These are phyloP conservation scores for Termitomyces sp. DNA, from an alignment of 768 basidiomycete species.

Conservation along the genomic window DNA sequence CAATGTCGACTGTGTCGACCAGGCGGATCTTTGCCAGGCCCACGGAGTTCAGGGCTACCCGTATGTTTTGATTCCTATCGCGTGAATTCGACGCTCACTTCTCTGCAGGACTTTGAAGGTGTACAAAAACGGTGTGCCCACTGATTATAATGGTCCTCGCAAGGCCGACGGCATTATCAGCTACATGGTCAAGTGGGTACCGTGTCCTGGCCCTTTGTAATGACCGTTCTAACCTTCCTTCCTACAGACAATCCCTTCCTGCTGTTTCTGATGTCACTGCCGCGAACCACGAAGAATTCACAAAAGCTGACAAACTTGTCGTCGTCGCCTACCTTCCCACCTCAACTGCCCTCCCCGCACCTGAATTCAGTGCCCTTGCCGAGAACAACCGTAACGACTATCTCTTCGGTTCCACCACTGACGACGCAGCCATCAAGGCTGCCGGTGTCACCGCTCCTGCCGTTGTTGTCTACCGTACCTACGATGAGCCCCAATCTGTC, in stretches of 20 bases:
- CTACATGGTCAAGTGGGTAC: conserved; percentile 90
- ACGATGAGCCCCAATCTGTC: conserved; percentile 74
- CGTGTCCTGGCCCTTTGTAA: background rate
- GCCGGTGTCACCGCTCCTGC: conserved; percentile 78
- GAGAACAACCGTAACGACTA: conserved; percentile 88
- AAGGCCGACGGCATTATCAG: conserved; percentile 94
- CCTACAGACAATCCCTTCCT: conserved; percentile 77
- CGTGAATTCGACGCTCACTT: background rate
- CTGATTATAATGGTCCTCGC: conserved; percentile 83
- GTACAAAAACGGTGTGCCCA: conserved; percentile 76
- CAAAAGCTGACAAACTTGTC: conserved; percentile 85
- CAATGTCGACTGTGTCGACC: conserved; percentile 95
- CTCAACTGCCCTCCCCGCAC: conserved; percentile 59
- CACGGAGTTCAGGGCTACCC: conserved; percentile 93
- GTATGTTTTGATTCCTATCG: conserved; percentile 37
- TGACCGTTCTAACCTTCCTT: conserved; percentile 2
- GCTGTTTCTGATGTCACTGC: conserved; percentile 81
- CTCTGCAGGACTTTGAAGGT: conserved; percentile 77
- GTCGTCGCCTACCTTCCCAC: conserved; percentile 78
- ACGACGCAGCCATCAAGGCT: conserved; percentile 57
- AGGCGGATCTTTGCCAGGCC: conserved; percentile 84
- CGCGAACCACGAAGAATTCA: conserved; percentile 79
- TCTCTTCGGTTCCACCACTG: conserved; percentile 84
- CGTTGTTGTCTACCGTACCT: conserved; percentile 86
- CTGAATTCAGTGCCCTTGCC: conserved; percentile 76